Base-by-base conservation (phyloP, 1,284 basidiomycete species). In the Irpex sp. region DNA sequence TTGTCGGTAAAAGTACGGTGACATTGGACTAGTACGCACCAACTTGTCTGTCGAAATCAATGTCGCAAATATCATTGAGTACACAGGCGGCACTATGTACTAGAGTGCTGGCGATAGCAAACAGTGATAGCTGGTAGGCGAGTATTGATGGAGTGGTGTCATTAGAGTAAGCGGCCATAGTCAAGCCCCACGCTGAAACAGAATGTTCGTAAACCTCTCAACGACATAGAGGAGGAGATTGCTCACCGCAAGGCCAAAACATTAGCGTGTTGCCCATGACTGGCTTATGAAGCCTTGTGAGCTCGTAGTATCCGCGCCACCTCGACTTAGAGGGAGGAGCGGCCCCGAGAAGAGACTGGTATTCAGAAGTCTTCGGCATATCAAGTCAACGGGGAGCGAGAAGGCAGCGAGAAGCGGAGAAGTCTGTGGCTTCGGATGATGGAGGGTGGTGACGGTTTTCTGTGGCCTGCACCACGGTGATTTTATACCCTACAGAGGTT, bases 41-140 rank as follows among this genome's bases (percentile, higher is more conserved):
- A 59, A 80, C 78, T 75, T 75, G 69, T 9, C 71, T 69, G 65
- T 80, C 79, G 62, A 79, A 74, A 26, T 79, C 73, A 11, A 73
- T 66, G 62, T 80, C 79, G 54, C 76, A 72, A 26, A 80, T 79
- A 63, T 82, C 80, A 62, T 82, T 75, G 47, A 71, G 64, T 37
- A 75, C 69, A 63, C 75, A 76, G 0, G 69, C 74, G 5, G 76
- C 71, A 55, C 73, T 73, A 58, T 75, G 74, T 5, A 73, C 51
- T 8, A 77, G 62, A 38, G 72, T 72, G 54, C 67, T 66, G 9
- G 69, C 70, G 58, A 73, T 55, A 7, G 66, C 65, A 38, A 70
- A 72, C 26, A 67, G 31, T n/a, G 61, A 37, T 57, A 67, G 58
- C 56, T 73, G 67, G 19, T 62, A 59, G 21, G 63, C 61, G 26